A percentile compares a stretch with the other conserved stretches of the same genome.
Evolutionary conservation across 257 asterid species (phyloP).

Genomic region (Solanum bulbocastanum): DNA sequence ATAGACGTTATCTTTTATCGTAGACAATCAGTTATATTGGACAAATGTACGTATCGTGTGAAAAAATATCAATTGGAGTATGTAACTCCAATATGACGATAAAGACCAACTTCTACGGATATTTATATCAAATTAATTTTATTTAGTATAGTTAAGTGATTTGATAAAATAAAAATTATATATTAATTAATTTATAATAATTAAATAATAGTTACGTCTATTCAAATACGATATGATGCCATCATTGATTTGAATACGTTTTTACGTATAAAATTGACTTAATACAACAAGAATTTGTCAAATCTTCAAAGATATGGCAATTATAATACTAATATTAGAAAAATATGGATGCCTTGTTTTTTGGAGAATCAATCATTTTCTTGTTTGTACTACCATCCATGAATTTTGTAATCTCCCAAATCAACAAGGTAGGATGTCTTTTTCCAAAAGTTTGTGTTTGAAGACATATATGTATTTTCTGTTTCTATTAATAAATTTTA

Average conservation of each 20-base stretch:
- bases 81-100: neutral
- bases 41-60: neutral
- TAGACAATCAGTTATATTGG: neutral
- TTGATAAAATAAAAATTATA: neutral
- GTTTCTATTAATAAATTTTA: neutral
- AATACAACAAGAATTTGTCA: neutral
- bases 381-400: neutral
- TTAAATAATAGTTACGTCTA: neutral
- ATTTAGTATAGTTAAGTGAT: neutral
- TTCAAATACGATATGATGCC: neutral
- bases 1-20: neutral
- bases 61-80: neutral
- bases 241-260: neutral
- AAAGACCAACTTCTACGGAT: neutral
- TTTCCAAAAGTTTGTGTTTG: neutral
- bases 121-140: neutral
- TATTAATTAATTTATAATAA: neutral
- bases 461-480: neutral
- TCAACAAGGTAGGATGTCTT: neutral
- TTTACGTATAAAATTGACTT: neutral
- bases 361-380: constrained; percentile 5
- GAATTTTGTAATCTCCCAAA: neutral
- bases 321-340: neutral
- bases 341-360: neutral
- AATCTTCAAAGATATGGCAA: neutral